Base-by-base conservation (phyloP, 2,329 filamentous ascomycete genomes). In the Huntiella savannae region DNA sequence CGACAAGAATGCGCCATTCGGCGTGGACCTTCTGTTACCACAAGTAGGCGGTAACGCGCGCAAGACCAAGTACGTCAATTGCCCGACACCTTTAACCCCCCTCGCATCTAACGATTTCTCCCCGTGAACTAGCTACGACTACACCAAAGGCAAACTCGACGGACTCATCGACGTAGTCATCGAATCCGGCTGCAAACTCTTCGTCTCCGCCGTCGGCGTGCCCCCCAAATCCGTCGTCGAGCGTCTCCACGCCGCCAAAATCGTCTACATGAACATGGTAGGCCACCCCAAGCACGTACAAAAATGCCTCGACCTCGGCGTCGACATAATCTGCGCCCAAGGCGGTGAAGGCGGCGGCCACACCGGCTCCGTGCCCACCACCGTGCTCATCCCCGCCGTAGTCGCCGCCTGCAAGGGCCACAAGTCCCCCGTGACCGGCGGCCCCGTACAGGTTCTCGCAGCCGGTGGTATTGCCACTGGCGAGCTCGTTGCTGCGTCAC, bases 261-360 rank as follows among this genome's bases (percentile, higher is more conserved):
- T 98, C 55, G 73, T 93, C 54, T 94, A 92, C 73, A 96, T 96
- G 91, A 98, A 98, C 79, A 98, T 98, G 91, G 87, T 98, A 61
- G 91, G 91, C 54, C 91, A 98, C 73, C 88, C 91, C 59, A 98
- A 98, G 78, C 91, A 98, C 68, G 88, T 94, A 53, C 75, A 85
- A 66, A 98, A 96, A 73, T 92, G 85, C 64, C 73, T 98, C 52
- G 85, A 88, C 43, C 74, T 87, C 49, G 91, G 87, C 54, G 84
- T 79, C 55, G 91, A 98, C 65, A 82, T 98, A 57, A 96, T 98
- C 68, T 96, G 88, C 69, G 91, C 91, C 45, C 91, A 98, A 69
- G 91, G 91, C 60, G 88, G 91, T 56, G 91, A 98, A 69, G 91
- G 91, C 53, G 91, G 91, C 61, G 91, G 91, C 54, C 87, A 95